These are phyloP conservation scores for Bruguiera hainesii DNA, from an alignment of 441 rosid genomes.

Conservation along the genomic window DNA sequence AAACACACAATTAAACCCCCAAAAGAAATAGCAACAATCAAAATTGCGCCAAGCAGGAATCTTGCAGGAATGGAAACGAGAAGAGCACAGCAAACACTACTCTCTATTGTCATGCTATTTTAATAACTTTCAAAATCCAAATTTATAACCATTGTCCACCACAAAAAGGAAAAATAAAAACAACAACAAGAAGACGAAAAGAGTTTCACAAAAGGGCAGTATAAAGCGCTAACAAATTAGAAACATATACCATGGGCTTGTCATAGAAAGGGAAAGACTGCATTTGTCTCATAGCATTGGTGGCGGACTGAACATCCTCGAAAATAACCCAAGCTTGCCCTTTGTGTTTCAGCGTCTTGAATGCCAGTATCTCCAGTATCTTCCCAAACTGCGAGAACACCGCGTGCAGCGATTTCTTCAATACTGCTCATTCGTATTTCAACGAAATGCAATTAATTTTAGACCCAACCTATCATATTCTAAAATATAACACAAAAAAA, in stretches of 20 bases:
- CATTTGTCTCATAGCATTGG: slow-evolving; percentile 75
- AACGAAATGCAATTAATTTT: too few relatives aligned
- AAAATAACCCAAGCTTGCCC: slow-evolving; percentile 99
- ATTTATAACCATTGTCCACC: too few relatives aligned
- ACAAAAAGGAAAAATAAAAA: too few relatives aligned
- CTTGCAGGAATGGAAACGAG: too few relatives aligned
- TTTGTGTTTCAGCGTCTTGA: slow-evolving; percentile 94
- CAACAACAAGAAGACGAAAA: too few relatives aligned
- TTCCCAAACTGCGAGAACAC: slow-evolving; percentile 91
- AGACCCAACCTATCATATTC: neutral
- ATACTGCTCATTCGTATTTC: slow-evolving; percentile 30
- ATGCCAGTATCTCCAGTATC: slow-evolving; percentile 84
- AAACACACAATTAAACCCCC: too few relatives aligned
- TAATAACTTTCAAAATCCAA: too few relatives aligned
- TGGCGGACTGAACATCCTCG: slow-evolving; percentile 72
- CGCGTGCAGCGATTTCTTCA: slow-evolving; percentile 86
- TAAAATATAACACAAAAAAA: neutral
- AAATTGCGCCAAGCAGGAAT: too few relatives aligned
- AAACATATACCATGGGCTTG: slow-evolving; percentile 60
- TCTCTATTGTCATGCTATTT: too few relatives aligned
- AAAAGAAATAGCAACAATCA: too few relatives aligned
- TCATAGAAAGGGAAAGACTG: slow-evolving; percentile 91
- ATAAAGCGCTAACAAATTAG: neutral
- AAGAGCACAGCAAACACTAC: too few relatives aligned
- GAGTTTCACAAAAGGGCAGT: neutral